phyloP scores from a whole-genome alignment of 2,329 filamentous ascomycete genomes.

The Calonectria naviculata region DNA sequence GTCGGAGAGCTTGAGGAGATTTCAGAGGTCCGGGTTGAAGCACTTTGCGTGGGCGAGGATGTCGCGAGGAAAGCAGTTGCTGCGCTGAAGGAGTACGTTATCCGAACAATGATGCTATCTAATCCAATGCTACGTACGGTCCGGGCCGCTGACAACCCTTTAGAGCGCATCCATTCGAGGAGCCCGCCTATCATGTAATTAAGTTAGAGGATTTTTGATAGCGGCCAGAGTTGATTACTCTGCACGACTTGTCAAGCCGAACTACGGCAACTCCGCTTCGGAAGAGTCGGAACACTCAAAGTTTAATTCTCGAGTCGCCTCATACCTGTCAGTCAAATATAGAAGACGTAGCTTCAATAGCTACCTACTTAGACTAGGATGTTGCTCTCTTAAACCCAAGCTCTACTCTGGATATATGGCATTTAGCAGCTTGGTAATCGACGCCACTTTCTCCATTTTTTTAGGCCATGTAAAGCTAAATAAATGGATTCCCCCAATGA shows the following conservation, averaged over 20 bases:
- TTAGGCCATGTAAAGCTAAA: too few species aligned
- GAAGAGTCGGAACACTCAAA: neutral
- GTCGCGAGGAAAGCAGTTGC: conserved; percentile 66
- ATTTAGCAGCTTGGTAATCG: too few species aligned
- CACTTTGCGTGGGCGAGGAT: conserved; percentile 69
- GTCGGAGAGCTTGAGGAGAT: conserved; percentile 67
- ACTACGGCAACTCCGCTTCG: neutral
- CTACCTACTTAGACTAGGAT: neutral
- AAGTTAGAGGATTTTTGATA: neutral
- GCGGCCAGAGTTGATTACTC: neutral
- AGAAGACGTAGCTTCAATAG: neutral
- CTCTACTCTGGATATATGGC: neutral
- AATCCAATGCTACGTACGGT: neutral
- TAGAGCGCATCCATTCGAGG: neutral
- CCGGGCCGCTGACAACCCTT: neutral
- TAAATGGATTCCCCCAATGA: too few species aligned
- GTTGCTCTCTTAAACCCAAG: neutral
- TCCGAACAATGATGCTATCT: neutral
- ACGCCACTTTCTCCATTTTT: too few species aligned
- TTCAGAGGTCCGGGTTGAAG: conserved; percentile 71
- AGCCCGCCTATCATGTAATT: neutral
- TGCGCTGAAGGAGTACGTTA: conserved; percentile 71
- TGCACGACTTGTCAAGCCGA: neutral
- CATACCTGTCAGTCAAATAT: neutral
- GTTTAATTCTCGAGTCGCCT: neutral